Evolutionary conservation across 305 asterid genomes (phyloP).

Genomic region (Rubia peregrina): DNA sequence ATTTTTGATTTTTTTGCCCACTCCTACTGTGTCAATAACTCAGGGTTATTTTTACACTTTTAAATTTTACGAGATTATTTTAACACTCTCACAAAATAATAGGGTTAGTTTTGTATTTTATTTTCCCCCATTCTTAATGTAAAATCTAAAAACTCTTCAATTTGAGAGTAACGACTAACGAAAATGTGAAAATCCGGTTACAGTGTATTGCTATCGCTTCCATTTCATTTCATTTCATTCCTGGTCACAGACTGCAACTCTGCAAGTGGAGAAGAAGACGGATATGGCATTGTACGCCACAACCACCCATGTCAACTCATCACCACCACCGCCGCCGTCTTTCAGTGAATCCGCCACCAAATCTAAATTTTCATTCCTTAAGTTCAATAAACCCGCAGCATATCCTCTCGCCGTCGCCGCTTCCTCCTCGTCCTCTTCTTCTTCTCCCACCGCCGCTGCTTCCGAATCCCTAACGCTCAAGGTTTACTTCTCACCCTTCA

Average conservation of each 20-base stretch:
- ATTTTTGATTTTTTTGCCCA: too few relatives aligned
- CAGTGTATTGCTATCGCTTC: background rate
- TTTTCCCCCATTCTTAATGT: too few relatives aligned
- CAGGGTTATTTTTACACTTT: too few relatives aligned
- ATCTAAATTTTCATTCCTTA: constrained; percentile 15
- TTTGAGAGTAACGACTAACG: background rate
- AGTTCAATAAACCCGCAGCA: constrained; percentile 19
- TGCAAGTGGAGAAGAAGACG: constrained; percentile 4
- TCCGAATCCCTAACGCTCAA: constrained; percentile 47
- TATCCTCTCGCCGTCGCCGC: background rate
- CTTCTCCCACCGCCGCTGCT: constrained; percentile 29
- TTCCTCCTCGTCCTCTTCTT: background rate
- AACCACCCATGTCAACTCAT: background rate
- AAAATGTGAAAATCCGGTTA: background rate
- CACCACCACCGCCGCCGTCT: background rate
- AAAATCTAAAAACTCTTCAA: background rate
- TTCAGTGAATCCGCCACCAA: background rate
- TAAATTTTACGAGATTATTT: too few relatives aligned
- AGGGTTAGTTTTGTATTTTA: too few relatives aligned
- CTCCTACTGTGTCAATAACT: too few relatives aligned
- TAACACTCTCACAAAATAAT: too few relatives aligned
- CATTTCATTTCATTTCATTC: background rate
- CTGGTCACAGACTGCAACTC: background rate
- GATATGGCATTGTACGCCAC: constrained; percentile 15
- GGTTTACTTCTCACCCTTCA: constrained; percentile 25